phyloP scores from a whole-genome alignment of 768 basidiomycete species.

The Brasilioporus rufonigricans region DNA sequence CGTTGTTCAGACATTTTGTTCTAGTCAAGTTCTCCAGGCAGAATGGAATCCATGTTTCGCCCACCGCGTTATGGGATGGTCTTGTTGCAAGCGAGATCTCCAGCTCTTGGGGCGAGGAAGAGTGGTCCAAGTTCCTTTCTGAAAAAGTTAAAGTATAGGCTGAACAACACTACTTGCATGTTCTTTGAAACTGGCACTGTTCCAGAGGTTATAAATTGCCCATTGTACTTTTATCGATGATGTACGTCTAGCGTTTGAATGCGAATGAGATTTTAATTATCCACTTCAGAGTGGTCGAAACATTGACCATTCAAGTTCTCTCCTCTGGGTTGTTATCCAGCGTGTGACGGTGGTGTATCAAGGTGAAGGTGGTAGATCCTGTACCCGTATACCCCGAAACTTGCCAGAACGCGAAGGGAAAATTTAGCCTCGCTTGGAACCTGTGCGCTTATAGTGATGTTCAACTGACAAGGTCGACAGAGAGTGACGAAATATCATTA shows the following conservation, averaged over 20 bases:
- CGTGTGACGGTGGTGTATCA: no score
- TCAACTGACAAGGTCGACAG: no score
- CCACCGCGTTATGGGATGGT: slow-evolving; percentile 78
- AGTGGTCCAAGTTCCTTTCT: slow-evolving; percentile 77
- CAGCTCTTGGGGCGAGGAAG: slow-evolving; percentile 76
- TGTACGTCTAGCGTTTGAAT: not conserved
- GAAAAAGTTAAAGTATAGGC: slow-evolving; percentile 48
- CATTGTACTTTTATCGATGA: not conserved
- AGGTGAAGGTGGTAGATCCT: no score
- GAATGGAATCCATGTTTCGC: slow-evolving; percentile 90
- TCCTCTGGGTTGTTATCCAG: no score
- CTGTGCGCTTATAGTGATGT: no score
- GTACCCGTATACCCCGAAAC: no score
- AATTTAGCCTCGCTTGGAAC: no score
- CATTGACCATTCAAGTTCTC: no score
- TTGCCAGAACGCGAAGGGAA: no score
- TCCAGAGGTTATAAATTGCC: not conserved
- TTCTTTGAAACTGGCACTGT: not conserved
- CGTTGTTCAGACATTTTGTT: no score
- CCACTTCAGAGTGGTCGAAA: not conserved
- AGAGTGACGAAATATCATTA: no score
- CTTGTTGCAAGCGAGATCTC: slow-evolving; percentile 68
- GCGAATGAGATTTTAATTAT: not conserved
- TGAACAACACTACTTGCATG: not conserved
- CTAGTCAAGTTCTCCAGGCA: slow-evolving; percentile 89